These are phyloP conservation scores for Penicillium paradoxum DNA, from an alignment of 495 filamentous ascomycete species.

Conservation along the genomic window DNA sequence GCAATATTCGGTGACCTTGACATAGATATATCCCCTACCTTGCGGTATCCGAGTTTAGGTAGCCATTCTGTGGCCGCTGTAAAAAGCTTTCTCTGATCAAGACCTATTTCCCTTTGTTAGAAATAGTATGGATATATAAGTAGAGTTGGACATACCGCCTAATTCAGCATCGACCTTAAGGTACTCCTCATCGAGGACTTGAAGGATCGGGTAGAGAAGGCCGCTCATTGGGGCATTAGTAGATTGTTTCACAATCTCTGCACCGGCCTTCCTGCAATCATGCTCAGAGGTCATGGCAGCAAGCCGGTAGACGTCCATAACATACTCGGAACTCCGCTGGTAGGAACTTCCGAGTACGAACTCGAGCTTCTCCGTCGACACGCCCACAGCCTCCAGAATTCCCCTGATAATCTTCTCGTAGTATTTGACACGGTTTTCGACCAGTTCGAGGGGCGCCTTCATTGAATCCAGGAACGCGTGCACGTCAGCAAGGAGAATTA, in stretches of 20 bases:
- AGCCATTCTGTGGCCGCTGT: slow-evolving; percentile 60
- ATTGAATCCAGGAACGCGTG: slow-evolving; percentile 48
- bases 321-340: slow-evolving; percentile 49
- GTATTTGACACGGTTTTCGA: slow-evolving; percentile 26
- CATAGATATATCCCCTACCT: slow-evolving; percentile 26
- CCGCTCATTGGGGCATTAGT: slow-evolving; percentile 4
- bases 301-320: slow-evolving; percentile 40
- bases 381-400: slow-evolving; percentile 64
- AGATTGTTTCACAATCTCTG: not conserved
- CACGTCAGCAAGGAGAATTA: slow-evolving; percentile 73
- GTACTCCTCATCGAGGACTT: slow-evolving; percentile 88
- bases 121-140: not conserved
- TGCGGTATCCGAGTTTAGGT: slow-evolving; percentile 42
- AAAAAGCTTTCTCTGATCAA: slow-evolving; percentile 88
- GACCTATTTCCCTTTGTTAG: not conserved
- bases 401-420: slow-evolving; percentile 59
- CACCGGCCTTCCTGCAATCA: slow-evolving; percentile 45
- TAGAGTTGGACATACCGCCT: slow-evolving; percentile 38
- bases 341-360: slow-evolving; percentile 85
- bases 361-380: slow-evolving; percentile 68
- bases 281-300: slow-evolving; percentile 31
- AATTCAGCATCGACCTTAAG: slow-evolving; percentile 79
- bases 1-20: not conserved
- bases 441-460: slow-evolving; percentile 86
- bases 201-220: slow-evolving; percentile 72